These are phyloP conservation scores for Glomus cerebriforme DNA, from an alignment of 192 early-diverging fungal genomes.

Conservation along the genomic window DNA sequence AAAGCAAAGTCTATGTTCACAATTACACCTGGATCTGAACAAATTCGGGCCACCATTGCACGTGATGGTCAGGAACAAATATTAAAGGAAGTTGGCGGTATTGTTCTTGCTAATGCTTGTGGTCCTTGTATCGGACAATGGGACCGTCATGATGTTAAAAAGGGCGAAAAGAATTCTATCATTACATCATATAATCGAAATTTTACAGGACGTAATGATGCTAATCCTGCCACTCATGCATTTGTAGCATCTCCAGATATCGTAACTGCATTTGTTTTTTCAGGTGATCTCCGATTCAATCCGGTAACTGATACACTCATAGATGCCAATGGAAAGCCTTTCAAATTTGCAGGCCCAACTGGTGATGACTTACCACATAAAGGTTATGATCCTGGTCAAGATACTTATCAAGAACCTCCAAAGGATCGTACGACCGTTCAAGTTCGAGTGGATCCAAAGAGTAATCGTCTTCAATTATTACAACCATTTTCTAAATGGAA, in stretches of 20 bases:
- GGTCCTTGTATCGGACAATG: constrained; percentile 99
- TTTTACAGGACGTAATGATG: constrained; percentile 99
- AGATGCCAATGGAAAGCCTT: constrained; percentile 88
- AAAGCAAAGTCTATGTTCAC: constrained; percentile 83
- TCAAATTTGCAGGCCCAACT: constrained; percentile 87
- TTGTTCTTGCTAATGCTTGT: constrained; percentile 96
- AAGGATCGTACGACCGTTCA: constrained; percentile 71
- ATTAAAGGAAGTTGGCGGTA: constrained; percentile 78
- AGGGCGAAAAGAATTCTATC: constrained; percentile 97
- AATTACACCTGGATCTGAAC: constrained; percentile 96
- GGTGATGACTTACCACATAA: constrained; percentile 87
- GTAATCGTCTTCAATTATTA: constrained; percentile 90
- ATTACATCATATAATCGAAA: constrained; percentile 99
- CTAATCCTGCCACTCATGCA: constrained; percentile 94
- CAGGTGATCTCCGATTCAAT: constrained; percentile 93
- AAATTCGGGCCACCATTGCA: constrained; percentile 95
- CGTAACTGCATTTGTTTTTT: constrained; percentile 95
- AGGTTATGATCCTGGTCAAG: constrained; percentile 92
- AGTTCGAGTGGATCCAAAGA: constrained; percentile 79
- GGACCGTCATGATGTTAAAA: constrained; percentile 95
- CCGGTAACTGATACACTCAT: constrained; percentile 87
- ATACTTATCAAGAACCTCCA: constrained; percentile 96
- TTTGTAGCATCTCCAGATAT: constrained; percentile 95
- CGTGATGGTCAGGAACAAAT: constrained; percentile 83
- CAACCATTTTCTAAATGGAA: constrained; percentile 79